These are phyloP conservation scores for Tuber microsphaerosporum DNA, from an alignment of 495 filamentous ascomycete species.

Conservation along the genomic window DNA sequence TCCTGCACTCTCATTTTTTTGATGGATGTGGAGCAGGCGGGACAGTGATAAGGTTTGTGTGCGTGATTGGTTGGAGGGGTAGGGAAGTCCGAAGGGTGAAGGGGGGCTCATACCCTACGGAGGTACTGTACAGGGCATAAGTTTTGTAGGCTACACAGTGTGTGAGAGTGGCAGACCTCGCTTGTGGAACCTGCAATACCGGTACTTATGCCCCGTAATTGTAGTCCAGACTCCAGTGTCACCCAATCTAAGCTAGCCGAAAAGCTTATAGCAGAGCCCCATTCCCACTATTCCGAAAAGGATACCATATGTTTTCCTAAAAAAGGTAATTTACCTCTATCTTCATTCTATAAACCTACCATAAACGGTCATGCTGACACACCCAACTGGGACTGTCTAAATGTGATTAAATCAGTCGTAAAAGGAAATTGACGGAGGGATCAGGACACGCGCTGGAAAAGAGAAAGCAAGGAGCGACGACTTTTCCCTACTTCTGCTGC, in stretches of 20 bases:
- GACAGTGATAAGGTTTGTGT: too few species aligned
- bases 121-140: too few species aligned
- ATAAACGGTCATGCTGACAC: conserved; percentile 1
- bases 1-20: too few species aligned
- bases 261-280: neutral
- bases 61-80: too few species aligned
- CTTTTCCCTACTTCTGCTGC: neutral
- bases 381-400: conserved; percentile 1
- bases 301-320: neutral
- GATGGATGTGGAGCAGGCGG: too few species aligned
- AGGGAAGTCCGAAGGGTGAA: too few species aligned
- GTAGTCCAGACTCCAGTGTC: too few species aligned
- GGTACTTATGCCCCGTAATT: too few species aligned
- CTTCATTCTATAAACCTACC: neutral
- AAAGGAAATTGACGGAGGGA: neutral
- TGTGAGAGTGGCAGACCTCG: too few species aligned
- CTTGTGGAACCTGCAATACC: too few species aligned
- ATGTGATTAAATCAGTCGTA: neutral
- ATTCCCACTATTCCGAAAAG: neutral
- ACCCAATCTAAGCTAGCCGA: neutral
- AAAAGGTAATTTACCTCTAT: neutral
- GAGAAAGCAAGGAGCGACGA: neutral
- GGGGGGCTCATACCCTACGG: too few species aligned
- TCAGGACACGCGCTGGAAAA: neutral
- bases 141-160: too few species aligned